Evolutionary conservation across 169 alveolate species (phyloP).

Genomic region (Plasmodium chabaudi): DNA sequence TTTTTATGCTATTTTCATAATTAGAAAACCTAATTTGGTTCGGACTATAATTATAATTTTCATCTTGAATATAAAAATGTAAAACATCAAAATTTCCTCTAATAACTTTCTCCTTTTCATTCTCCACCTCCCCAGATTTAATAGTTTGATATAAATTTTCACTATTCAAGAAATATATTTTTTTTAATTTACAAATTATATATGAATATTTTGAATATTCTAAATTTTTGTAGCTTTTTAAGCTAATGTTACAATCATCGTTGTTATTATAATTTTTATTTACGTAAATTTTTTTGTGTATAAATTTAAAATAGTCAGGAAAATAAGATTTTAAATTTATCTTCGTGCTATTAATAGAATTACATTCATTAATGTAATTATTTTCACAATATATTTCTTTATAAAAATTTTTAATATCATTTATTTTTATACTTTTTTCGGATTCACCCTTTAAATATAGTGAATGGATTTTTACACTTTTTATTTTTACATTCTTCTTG

Average conservation of each 20-base stretch:
- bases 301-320: constrained; percentile 47
- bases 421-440: not conserved
- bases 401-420: not conserved
- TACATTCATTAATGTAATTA: not conserved
- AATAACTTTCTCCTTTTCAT: not conserved
- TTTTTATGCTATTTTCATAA: not conserved
- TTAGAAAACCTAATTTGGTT: not conserved
- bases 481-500: constrained; percentile 21
- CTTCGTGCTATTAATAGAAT: not conserved
- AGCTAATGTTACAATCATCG: constrained; percentile 5
- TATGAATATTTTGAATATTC: constrained; percentile 42
- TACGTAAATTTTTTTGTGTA: constrained; percentile 21
- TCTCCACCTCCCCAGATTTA: not conserved
- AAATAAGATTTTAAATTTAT: constrained; percentile 27
- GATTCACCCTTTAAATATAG: constrained; percentile 7
- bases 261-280: constrained; percentile 7
- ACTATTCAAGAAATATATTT: not conserved
- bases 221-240: constrained; percentile 31
- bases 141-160: constrained; percentile 20
- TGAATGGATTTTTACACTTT: constrained; percentile 29
- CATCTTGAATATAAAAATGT: constrained; percentile 16
- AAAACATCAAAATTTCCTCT: constrained; percentile 12
- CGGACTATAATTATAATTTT: not conserved
- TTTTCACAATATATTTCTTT: not conserved
- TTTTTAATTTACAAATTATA: constrained; percentile 31